These are phyloP conservation scores for Pyronema omphalodes DNA, from an alignment of 495 filamentous ascomycete species.

Conservation along the genomic window DNA sequence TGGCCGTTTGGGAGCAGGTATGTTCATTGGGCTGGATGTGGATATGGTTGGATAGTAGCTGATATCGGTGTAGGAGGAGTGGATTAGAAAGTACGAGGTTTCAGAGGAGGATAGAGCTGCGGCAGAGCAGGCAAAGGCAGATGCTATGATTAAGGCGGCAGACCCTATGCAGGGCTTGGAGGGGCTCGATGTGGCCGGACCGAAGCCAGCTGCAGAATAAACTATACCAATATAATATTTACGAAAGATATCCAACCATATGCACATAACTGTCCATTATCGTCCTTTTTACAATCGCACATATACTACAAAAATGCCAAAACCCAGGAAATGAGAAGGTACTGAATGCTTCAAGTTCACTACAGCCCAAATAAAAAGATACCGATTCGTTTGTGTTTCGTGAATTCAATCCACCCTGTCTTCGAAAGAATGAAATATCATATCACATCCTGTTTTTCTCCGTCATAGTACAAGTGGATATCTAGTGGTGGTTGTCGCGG, in stretches of 20 bases:
- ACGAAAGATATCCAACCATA: too few relatives aligned
- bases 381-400: too few relatives aligned
- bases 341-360: too few relatives aligned
- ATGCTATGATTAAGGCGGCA: constrained; percentile 34
- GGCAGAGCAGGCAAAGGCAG: constrained; percentile 37
- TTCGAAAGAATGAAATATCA: too few relatives aligned
- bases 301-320: too few relatives aligned
- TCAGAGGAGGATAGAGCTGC: constrained; percentile 66
- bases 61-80: constrained; percentile 51
- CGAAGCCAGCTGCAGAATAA: constrained; percentile 48
- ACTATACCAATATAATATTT: not conserved
- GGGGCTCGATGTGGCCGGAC: constrained; percentile 81
- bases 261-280: too few relatives aligned
- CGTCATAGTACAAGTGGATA: not conserved
- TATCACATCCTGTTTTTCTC: too few relatives aligned
- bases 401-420: too few relatives aligned
- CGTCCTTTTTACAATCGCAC: too few relatives aligned
- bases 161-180: constrained; percentile 95
- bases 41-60: not conserved
- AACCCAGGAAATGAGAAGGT: too few relatives aligned
- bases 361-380: too few relatives aligned
- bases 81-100: constrained; percentile 76
- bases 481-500: constrained; percentile 1
- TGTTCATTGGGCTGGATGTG: constrained; percentile 11
- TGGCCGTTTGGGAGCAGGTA: constrained; percentile 97